These are phyloP conservation scores for Phymatotrichopsis omnivora DNA, from an alignment of 2,329 filamentous ascomycete species.

Conservation along the genomic window DNA sequence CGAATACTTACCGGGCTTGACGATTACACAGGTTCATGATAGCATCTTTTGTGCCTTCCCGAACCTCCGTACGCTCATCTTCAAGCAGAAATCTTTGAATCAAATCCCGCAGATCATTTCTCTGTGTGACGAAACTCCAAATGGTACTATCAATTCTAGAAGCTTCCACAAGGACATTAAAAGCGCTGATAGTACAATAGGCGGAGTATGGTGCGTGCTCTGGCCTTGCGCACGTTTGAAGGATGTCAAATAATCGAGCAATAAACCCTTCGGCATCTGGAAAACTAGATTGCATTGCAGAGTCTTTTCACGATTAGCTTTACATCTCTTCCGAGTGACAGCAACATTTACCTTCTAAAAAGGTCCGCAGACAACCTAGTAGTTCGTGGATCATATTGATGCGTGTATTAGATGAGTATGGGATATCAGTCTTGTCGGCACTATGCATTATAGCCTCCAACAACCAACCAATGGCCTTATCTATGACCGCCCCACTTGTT, in stretches of 20 bases:
- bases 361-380: slow-evolving; percentile 46
- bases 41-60: slow-evolving; percentile 16
- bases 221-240: slow-evolving; percentile 15
- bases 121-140: slow-evolving; percentile 19
- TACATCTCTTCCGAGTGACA: slow-evolving; percentile 4
- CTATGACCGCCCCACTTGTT: slow-evolving; percentile 16
- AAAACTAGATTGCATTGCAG: slow-evolving; percentile 30
- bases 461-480: slow-evolving; percentile 14
- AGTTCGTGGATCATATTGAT: slow-evolving; percentile 39
- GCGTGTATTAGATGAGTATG: slow-evolving; percentile 36
- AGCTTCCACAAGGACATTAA: slow-evolving; percentile 22
- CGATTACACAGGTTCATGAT: slow-evolving; percentile 21
- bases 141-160: slow-evolving; percentile 22
- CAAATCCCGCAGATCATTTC: slow-evolving; percentile 11
- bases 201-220: slow-evolving; percentile 19
- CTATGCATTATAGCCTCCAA: slow-evolving; percentile 17
- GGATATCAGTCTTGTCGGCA: slow-evolving; percentile 17
- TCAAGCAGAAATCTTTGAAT: slow-evolving; percentile 22
- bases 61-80: slow-evolving; percentile 20
- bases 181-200: slow-evolving; percentile 22
- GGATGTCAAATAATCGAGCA: slow-evolving; percentile 27
- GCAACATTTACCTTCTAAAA: slow-evolving; percentile 49
- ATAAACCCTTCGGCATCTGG: slow-evolving; percentile 31
- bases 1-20: slow-evolving; percentile 10
- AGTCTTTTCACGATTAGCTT: slow-evolving; percentile 9